A percentile compares a stretch with the other conserved stretches of the same genome.
These are phyloP conservation scores for Aurantiochytrium sp. DNA, from an alignment of 108 stramenopile species.

Conservation along the genomic window DNA sequence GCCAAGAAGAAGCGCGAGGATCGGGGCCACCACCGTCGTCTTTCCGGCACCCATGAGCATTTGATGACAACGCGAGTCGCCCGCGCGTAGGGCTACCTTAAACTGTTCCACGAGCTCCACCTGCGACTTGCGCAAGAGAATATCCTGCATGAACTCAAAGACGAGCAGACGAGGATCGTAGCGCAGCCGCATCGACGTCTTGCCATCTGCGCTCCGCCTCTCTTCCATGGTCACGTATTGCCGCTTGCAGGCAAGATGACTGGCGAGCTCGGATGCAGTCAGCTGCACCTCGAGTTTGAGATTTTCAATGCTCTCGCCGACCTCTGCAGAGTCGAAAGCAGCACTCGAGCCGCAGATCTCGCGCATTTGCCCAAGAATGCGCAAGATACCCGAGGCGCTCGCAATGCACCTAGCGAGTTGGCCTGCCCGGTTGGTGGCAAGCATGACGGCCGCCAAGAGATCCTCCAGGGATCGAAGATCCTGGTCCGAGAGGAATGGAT, in stretches of 20 bases:
- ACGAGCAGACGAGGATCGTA: constrained; percentile 34
- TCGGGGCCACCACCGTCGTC: constrained; percentile 34
- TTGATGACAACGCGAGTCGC: constrained; percentile 19
- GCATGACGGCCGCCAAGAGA: background rate
- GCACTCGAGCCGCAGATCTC: background rate
- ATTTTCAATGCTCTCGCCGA: background rate
- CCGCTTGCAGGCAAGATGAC: background rate
- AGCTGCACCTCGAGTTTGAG: constrained; percentile 13
- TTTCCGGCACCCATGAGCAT: constrained; percentile 44
- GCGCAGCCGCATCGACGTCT: background rate
- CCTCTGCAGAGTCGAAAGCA: background rate
- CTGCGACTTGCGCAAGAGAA: constrained; percentile 27
- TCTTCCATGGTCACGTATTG: constrained; percentile 2
- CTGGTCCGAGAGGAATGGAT: background rate
- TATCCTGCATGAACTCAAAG: constrained; percentile 27
- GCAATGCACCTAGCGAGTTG: background rate
- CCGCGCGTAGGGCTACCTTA: background rate
- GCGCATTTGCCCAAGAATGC: background rate
- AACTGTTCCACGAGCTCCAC: constrained; percentile 24
- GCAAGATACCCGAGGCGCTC: background rate
- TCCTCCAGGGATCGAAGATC: background rate
- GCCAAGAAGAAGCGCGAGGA: constrained; percentile 25
- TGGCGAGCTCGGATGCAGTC: background rate
- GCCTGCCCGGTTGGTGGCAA: background rate
- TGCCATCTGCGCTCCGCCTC: background rate